A percentile compares a stretch with the other conserved stretches of the same genome.
phyloP scores from a whole-genome alignment of 306 rosid genomes.

The Potentilla sterilis region DNA sequence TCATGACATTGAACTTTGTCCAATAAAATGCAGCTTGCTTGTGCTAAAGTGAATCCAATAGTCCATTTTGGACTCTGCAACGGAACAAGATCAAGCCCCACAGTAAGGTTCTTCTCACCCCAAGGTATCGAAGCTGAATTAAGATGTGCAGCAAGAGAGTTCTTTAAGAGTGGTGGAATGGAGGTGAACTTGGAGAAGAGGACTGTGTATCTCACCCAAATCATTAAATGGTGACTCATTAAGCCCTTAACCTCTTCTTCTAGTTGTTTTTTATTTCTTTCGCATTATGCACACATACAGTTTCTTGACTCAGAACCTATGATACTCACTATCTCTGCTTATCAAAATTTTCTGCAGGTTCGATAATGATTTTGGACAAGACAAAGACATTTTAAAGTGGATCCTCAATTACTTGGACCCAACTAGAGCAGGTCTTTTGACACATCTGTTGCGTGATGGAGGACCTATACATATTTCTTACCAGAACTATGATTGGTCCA shows the following conservation, averaged over 20 bases:
- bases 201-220: constrained; percentile 56
- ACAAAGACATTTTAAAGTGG: constrained; percentile 71
- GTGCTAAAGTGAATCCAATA: constrained; percentile 67
- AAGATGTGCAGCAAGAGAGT: constrained; percentile 79
- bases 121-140: constrained; percentile 71
- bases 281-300: not conserved
- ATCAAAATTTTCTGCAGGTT: constrained; percentile 48
- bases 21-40: constrained; percentile 50
- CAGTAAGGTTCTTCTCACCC: constrained; percentile 67
- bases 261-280: not conserved
- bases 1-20: not conserved
- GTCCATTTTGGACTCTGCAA: constrained; percentile 85
- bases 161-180: constrained; percentile 62
- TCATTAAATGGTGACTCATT: constrained; percentile 66
- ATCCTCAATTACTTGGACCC: constrained; percentile 64
- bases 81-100: constrained; percentile 85
- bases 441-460: constrained; percentile 74
- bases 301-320: not conserved
- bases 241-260: not conserved
- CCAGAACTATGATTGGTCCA: constrained; percentile 68
- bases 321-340: not conserved
- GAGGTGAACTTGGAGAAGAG: constrained; percentile 89
- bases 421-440: constrained; percentile 81
- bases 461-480: constrained; percentile 64
- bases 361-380: constrained; percentile 70